Percentiles rank a stretch among this genome's conserved stretches.
phyloP scores from a whole-genome alignment of 192 early-diverging fungal species.

The Coemansia sp. region DNA sequence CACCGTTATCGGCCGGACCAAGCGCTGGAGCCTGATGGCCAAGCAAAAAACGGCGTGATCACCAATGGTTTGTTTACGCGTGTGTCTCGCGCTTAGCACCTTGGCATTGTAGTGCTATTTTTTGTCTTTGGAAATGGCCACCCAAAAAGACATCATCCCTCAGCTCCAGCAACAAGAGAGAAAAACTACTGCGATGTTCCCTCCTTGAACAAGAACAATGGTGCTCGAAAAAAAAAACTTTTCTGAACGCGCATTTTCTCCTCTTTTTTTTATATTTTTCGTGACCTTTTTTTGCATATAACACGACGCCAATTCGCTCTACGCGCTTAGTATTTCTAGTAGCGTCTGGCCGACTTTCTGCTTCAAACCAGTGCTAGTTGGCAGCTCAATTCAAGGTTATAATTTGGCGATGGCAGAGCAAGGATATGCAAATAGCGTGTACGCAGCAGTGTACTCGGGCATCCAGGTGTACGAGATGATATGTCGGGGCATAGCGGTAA shows the following conservation, averaged over 20 bases:
- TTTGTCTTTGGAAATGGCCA: neutral
- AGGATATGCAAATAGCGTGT: constrained; percentile 53
- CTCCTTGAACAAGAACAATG: constrained; percentile 3
- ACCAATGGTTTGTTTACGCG: constrained; percentile 7
- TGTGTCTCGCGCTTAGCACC: constrained; percentile 1
- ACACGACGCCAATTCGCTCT: constrained; percentile 1
- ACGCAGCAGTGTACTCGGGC: constrained; percentile 88
- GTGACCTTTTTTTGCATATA: neutral
- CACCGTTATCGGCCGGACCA: no score
- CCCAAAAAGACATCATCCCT: no score
- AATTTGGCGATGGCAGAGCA: constrained; percentile 18
- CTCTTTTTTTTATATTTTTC: constrained; percentile 1
- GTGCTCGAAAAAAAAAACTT: neutral
- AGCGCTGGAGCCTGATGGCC: no score
- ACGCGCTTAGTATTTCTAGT: no score
- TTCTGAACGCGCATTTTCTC: constrained; percentile 3
- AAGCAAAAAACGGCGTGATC: neutral
- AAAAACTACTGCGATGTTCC: neutral
- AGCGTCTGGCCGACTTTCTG: no score
- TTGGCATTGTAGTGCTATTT: neutral
- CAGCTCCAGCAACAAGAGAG: neutral
- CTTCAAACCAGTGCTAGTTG: no score
- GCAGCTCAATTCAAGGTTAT: neutral
- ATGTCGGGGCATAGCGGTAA: constrained; percentile 72
- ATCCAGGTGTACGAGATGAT: constrained; percentile 95